Evolutionary conservation across 139 green algal genomes (phyloP).

Genomic region (Haematococcus lacustris): DNA sequence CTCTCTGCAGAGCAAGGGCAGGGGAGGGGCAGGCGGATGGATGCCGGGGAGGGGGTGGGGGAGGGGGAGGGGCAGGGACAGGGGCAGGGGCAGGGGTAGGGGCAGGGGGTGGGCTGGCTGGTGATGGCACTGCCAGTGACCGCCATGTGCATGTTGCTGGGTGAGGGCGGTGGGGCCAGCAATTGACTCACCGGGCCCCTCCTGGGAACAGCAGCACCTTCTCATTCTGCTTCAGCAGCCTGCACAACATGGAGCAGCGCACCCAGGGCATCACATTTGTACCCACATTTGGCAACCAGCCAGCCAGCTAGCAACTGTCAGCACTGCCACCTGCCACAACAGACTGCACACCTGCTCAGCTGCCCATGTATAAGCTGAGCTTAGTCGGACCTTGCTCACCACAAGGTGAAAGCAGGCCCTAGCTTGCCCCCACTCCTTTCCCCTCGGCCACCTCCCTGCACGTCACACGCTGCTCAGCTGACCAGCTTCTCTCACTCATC

Average conservation of each 20-base stretch:
- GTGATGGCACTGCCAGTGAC: too few relatives aligned
- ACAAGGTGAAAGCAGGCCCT: too few relatives aligned
- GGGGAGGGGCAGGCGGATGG: neutral
- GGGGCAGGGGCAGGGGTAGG: neutral
- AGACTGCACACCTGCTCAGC: too few relatives aligned
- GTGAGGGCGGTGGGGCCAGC: neutral
- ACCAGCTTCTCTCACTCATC: too few relatives aligned
- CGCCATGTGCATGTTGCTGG: neutral
- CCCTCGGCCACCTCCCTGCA: too few relatives aligned
- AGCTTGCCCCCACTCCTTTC: too few relatives aligned
- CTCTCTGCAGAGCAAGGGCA: constrained; percentile 10
- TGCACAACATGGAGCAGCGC: neutral
- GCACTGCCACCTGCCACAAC: too few relatives aligned
- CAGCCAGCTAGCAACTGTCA: too few relatives aligned
- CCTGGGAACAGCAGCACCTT: constrained; percentile 52
- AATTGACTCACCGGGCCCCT: constrained; percentile 20
- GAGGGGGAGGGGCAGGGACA: neutral
- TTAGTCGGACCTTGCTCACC: too few relatives aligned
- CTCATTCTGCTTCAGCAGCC: constrained; percentile 47
- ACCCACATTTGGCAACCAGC: too few relatives aligned
- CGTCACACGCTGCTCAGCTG: too few relatives aligned
- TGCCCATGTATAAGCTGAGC: too few relatives aligned
- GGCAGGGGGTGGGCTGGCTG: neutral
- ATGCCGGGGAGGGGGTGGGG: neutral
- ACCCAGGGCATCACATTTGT: neutral